Base-by-base conservation (phyloP, 2,329 filamentous ascomycete species). In the Aspergillus spinulosporus region DNA sequence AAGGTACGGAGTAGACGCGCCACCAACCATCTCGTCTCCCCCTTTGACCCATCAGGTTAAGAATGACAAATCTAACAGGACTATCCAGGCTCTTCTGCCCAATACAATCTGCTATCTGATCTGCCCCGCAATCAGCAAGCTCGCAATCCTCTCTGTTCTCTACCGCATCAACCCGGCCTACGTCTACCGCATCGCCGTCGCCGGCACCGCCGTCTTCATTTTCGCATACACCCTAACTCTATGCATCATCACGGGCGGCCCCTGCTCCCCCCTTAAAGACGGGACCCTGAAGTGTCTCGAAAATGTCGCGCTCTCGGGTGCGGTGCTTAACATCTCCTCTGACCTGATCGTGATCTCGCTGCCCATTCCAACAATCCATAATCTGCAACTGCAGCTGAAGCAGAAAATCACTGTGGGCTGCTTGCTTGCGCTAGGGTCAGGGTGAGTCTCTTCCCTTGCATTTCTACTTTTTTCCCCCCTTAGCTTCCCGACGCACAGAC, bases 251-350 rank as follows among this genome's bases (percentile, higher is more conserved):
- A 60, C 58, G 2, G 58, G 58, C 28, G 54, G 47, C 1, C 58
- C 58, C 39, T 60, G 58, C 21, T 58, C 40, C 32, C 58, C 58
- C 8, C 52, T 60, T 11, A 53, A 58, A 47, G 36, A 39, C n/a
- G 58, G 55, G 26, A 60, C 46, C 83, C 79, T 76, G 62, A 36
- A 5, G 45, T 29, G 5, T 56, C 49, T 52, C 6, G 56, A 52
- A 29, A 54, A 57, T n/a, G 53, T 59, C 28, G 53, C 57, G 7
- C 45, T 59, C 31, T 53, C 57, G 2, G 52, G 54, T 12, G 57
- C 57, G 4, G 49, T 54, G 9, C 45, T 59, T 12, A 59, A 57
- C 46, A 56, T 59, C 32, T 49, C 45, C 31, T 59, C 57, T 9
- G 57, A 59, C 40, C 51, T 56, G 2, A 54, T 49, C 11, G 54